Evolutionary conservation across 2,329 filamentous ascomycete species (phyloP), one percentile per base, ranked within the genome.

Genomic region (Pestalotiopsis sp.): DNA sequence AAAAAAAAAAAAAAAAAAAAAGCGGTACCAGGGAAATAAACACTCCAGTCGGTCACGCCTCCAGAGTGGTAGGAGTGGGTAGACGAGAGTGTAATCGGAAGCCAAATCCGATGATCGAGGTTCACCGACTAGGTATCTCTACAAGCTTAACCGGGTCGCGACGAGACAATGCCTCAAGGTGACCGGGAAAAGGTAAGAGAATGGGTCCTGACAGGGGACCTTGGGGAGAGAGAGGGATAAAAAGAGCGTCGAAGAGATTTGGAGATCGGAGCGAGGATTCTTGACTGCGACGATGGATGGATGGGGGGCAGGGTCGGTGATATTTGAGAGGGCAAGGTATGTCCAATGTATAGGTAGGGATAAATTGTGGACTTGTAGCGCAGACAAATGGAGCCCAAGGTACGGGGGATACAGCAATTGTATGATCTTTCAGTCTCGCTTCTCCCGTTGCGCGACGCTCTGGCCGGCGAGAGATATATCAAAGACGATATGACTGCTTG

Each of bases 41-140:
- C 71, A 72, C 72, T 73, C 71, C 68, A 75, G 70, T 70, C 72
- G 73, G 70, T 74, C 57, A 71, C 73, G 75, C 70, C 71, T 74
- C 73, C 73, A 72, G 72, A 68, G 69, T 52, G 44, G 44, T 58
- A 71, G 73, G 71, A 72, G 72, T 76, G 72, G 73, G 71, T 75
- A 74, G 72, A 68, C 17, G 40, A 52, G 44, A 52, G 44, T 52
- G 44, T 52, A 76, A 76, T 71, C 78, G 78, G 78, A 78, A 81
- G 73, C 73, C 71, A 75, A 75, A 75, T 75, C 78, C 75, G 77
- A 77, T 71, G 75, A 75, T 76, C 77, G 73, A 79, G 77, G 75
- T 76, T 77, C 72, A 75, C 76, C 74, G 73, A 79, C 75, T 78
- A 74, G 75, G 75, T 73, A 66, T 75, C 69, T 72, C 71, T 72